These are phyloP conservation scores for Pseudomicrostroma phylloplanum DNA, from an alignment of 1,284 basidiomycete genomes.

Conservation along the genomic window DNA sequence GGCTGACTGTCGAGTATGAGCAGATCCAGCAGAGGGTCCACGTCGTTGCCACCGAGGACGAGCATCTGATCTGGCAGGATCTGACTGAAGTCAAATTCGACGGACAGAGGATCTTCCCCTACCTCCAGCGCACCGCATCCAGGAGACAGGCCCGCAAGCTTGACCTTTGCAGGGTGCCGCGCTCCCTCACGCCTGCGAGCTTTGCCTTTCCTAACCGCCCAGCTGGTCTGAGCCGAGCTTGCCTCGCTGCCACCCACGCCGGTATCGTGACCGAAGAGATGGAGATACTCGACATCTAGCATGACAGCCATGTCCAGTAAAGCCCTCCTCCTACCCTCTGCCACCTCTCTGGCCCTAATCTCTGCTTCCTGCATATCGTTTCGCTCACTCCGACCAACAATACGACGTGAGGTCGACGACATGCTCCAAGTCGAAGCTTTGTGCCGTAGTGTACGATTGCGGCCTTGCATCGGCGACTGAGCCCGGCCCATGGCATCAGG, in stretches of 20 bases:
- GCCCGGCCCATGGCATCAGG: background rate
- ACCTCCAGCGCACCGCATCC: slow-evolving; percentile 42
- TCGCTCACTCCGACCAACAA: slow-evolving; percentile 32
- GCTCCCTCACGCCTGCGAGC: background rate
- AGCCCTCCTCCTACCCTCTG: slow-evolving; percentile 28
- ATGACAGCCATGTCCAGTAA: slow-evolving; percentile 34
- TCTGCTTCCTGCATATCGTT: slow-evolving; percentile 36
- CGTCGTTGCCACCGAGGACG: slow-evolving; percentile 72
- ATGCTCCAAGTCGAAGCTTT: background rate
- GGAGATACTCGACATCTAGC: slow-evolving; percentile 32
- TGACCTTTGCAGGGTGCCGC: slow-evolving; percentile 17
- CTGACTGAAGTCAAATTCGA: slow-evolving; percentile 33
- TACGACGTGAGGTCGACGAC: slow-evolving; percentile 15
- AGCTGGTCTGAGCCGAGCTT: background rate
- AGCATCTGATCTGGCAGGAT: slow-evolving; percentile 61
- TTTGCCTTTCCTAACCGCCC: background rate
- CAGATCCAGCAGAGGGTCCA: slow-evolving; percentile 72
- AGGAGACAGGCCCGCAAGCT: slow-evolving; percentile 21
- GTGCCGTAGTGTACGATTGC: slow-evolving; percentile 4
- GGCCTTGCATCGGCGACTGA: background rate
- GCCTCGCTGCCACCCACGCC: no score
- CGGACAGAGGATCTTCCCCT: slow-evolving; percentile 30
- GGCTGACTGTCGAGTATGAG: slow-evolving; percentile 65
- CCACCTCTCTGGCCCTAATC: slow-evolving; percentile 34
- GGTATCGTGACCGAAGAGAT: slow-evolving; percentile 25